Percentiles rank a stretch among this genome's conserved stretches.
These are phyloP conservation scores for Phytopythium montanum DNA, from an alignment of 352 stramenopile species.

Conservation along the genomic window DNA sequence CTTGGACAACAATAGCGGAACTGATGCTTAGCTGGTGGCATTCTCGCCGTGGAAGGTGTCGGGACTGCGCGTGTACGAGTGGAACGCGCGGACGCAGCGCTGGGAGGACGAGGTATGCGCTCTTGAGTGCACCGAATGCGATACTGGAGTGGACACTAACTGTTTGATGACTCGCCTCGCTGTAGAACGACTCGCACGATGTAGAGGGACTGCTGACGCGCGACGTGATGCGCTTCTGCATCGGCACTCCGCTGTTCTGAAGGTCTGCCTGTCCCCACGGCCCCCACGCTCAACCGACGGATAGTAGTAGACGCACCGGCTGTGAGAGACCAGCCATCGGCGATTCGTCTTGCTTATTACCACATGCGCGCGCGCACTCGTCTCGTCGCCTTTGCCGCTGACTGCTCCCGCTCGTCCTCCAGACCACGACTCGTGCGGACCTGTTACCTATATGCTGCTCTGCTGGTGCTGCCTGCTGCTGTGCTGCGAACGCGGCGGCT, in stretches of 20 bases:
- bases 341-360: conserved; percentile 15
- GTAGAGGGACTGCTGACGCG: conserved; percentile 77
- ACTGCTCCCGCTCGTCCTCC: background rate
- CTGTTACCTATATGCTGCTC: conserved; percentile 11
- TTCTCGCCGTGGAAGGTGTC: conserved; percentile 40
- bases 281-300: background rate
- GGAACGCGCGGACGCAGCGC: conserved; percentile 60
- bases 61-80: conserved; percentile 65
- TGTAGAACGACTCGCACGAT: conserved; percentile 67
- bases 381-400: conserved; percentile 13
- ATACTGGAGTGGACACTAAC: conserved; percentile 8
- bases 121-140: background rate
- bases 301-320: background rate
- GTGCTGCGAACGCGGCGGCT: conserved; percentile 39
- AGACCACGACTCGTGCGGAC: background rate
- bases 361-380: conserved; percentile 20
- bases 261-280: conserved; percentile 7
- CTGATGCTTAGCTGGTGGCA: background rate
- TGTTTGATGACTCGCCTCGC: background rate
- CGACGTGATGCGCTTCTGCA: conserved; percentile 78
- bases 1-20: too few relatives aligned
- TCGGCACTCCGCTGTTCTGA: conserved; percentile 65
- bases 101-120: conserved; percentile 72
- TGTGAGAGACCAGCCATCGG: background rate
- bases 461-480: conserved; percentile 16